A percentile compares a stretch with the other conserved stretches of the same genome.
These are phyloP conservation scores for Beauveria caledonica DNA, from an alignment of 2,329 filamentous ascomycete species.

Conservation along the genomic window DNA sequence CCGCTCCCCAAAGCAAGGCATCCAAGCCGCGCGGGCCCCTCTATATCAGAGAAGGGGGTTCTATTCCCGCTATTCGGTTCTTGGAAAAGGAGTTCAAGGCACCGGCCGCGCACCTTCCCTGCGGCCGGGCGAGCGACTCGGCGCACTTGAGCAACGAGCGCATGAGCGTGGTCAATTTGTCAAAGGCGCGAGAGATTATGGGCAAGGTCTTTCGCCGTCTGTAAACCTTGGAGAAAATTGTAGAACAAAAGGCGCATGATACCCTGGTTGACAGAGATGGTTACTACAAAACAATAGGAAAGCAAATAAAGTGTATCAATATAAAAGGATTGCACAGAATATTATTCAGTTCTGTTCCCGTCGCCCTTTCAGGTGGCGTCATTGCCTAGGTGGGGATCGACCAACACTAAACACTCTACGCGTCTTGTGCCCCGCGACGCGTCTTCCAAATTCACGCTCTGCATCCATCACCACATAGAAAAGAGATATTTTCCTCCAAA, in stretches of 20 bases:
- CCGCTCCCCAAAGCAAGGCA: constrained; percentile 8
- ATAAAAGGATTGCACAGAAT: not conserved
- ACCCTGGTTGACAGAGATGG: not conserved
- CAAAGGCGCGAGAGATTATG: constrained; percentile 90
- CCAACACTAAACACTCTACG: constrained; percentile 8
- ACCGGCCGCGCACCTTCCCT: constrained; percentile 85
- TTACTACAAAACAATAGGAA: not conserved
- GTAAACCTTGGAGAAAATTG: constrained; percentile 18
- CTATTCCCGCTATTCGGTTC: constrained; percentile 89
- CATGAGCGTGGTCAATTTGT: constrained; percentile 76
- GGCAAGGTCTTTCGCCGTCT: constrained; percentile 71
- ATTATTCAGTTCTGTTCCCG: not conserved
- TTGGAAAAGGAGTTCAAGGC: constrained; percentile 89
- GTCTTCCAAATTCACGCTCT: not conserved
- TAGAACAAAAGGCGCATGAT: constrained; percentile 3
- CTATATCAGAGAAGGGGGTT: constrained; percentile 92
- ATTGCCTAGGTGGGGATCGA: not conserved
- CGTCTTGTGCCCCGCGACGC: constrained; percentile 7
- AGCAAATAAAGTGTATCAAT: not conserved
- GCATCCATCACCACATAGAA: not conserved
- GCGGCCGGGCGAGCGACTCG: constrained; percentile 87
- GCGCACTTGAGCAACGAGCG: constrained; percentile 94
- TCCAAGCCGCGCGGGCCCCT: constrained; percentile 55
- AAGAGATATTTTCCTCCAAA: not conserved
- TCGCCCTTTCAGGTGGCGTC: not conserved